Percentiles rank a stretch among this genome's conserved stretches.
Conservation (phyloP, 371 early-diverging fungal species). For the Rhizomucor pusillus region DNA sequence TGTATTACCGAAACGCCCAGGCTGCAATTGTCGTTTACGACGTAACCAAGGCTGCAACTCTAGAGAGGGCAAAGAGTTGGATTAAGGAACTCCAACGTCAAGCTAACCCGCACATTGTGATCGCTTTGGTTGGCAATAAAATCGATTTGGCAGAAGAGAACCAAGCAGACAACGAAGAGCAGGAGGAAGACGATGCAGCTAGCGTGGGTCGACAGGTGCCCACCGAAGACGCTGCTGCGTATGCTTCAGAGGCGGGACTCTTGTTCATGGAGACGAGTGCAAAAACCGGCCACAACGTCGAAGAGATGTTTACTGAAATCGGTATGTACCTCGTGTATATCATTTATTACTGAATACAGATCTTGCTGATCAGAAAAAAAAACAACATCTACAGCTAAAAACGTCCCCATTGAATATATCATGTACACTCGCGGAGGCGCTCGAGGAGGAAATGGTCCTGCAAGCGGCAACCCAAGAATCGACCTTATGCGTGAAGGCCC, state of each 20-base stretch:
- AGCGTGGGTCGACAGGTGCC: conserved; percentile 54
- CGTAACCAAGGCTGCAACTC: conserved; percentile 86
- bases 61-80: conserved; percentile 98
- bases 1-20: conserved; percentile 98
- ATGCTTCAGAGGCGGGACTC: conserved; percentile 76
- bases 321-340: conserved; percentile 18
- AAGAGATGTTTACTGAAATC: conserved; percentile 68
- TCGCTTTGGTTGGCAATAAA: conserved; percentile 97
- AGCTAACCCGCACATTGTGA: conserved; percentile 94
- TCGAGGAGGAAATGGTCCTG: conserved; percentile 4
- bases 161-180: conserved; percentile 33
- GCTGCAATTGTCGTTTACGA: conserved; percentile 99
- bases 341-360: neutral
- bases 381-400: conserved; percentile 11
- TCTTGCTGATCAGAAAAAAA: neutral
- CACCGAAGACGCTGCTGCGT: conserved; percentile 75
- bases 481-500: conserved; percentile 19
- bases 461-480: conserved; percentile 14
- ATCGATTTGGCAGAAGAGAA: conserved; percentile 69
- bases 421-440: conserved; percentile 12
- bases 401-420: conserved; percentile 17
- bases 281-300: conserved; percentile 79
- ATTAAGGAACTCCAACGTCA: conserved; percentile 96
- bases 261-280: conserved; percentile 91
- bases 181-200: conserved; percentile 20